Evolutionary conservation across 108 stramenopile species (phyloP).

Genomic region (Licmophora abbreviata): DNA sequence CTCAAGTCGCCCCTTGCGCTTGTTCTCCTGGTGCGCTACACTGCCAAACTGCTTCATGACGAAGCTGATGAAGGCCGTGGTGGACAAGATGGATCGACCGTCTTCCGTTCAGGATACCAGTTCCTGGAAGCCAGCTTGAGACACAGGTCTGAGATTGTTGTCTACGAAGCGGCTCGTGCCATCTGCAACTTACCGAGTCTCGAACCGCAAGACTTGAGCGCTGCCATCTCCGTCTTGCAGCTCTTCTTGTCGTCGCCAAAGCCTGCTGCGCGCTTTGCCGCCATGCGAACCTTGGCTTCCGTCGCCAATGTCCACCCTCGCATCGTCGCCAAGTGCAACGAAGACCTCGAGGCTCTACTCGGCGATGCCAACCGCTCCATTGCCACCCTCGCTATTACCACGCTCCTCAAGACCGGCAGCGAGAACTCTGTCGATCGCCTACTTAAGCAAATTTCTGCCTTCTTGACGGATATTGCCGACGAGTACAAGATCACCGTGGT

Average conservation of each 20-base stretch:
- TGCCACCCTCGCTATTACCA: conserved; percentile 98
- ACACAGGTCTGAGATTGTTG: conserved; percentile 96
- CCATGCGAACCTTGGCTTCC: conserved; percentile 89
- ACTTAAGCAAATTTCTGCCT: conserved; percentile 96
- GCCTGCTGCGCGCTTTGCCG: conserved; percentile 90
- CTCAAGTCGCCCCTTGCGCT: conserved; percentile 87
- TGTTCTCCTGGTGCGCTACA: conserved; percentile 95
- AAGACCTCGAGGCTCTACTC: conserved; percentile 96
- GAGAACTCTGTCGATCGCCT: conserved; percentile 92
- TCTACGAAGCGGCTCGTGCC: conserved; percentile 98
- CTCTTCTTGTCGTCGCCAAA: conserved; percentile 91
- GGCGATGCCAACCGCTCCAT: conserved; percentile 94
- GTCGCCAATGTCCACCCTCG: conserved; percentile 90
- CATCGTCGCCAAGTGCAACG: conserved; percentile 95
- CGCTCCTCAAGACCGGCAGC: conserved; percentile 96
- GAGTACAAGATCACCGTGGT: conserved; percentile 98
- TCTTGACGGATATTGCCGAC: conserved; percentile 97
- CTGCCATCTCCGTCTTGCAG: conserved; percentile 95
- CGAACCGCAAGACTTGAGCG: conserved; percentile 89
- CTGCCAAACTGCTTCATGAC: conserved; percentile 75
- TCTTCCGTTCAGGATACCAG: conserved; percentile 83
- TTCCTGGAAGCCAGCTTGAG: conserved; percentile 89
- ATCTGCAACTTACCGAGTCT: conserved; percentile 90
- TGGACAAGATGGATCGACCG: conserved; percentile 24
- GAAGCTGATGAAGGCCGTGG: conserved; percentile 69